Conservation (phyloP, 2,329 filamentous ascomycete genomes). For the Neofusicoccum sp. region DNA sequence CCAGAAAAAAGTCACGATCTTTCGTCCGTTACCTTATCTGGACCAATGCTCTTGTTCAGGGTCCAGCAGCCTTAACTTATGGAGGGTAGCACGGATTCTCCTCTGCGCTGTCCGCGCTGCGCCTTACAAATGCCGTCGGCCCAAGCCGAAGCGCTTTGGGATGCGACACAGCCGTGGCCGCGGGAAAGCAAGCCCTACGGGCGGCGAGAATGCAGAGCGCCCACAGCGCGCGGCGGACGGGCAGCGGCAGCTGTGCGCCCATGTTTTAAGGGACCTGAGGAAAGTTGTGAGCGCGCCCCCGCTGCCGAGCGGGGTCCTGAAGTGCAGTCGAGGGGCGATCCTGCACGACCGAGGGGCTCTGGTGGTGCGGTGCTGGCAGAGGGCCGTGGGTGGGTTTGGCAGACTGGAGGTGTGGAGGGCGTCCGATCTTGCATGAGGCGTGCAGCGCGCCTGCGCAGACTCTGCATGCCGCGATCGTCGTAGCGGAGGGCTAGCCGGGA, state of each 20-base stretch:
- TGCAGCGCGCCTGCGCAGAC: no score
- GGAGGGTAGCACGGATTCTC: neutral
- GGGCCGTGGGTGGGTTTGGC: neutral
- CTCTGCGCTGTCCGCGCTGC: neutral
- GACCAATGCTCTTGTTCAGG: conserved; percentile 1
- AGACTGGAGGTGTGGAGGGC: neutral
- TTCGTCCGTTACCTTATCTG: neutral
- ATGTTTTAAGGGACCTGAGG: neutral
- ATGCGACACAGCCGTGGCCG: neutral
- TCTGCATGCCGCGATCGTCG: conserved; percentile 8
- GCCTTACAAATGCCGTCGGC: neutral
- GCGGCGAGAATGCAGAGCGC: conserved; percentile 4
- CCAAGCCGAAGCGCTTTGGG: neutral
- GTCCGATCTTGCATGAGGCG: conserved; percentile 12
- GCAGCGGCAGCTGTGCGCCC: neutral
- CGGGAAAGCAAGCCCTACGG: neutral
- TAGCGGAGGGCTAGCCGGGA: neutral
- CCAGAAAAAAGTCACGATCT: neutral
- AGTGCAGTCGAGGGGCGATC: neutral
- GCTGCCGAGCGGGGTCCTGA: neutral
- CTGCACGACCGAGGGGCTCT: neutral
- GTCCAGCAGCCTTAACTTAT: conserved; percentile 10
- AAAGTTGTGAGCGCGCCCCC: neutral
- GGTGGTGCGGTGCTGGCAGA: neutral
- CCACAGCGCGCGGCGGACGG: conserved; percentile 1